Evolutionary conservation across 192 early-diverging fungal genomes (phyloP), one percentile per base, ranked within the genome.

Genomic region (Rhizophlyctis rosea): DNA sequence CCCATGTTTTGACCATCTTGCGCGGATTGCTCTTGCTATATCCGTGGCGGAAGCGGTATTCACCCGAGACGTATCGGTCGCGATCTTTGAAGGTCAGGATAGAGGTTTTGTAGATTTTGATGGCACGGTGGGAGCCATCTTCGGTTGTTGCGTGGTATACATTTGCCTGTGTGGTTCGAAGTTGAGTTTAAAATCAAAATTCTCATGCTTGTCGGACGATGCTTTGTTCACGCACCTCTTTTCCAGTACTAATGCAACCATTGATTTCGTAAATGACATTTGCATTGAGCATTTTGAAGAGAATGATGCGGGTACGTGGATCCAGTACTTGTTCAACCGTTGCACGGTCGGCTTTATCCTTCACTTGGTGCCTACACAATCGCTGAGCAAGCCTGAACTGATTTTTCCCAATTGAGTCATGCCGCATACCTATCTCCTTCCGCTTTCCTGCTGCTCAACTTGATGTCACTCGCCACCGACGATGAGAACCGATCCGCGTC

Each of bases 51-150:
- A 97, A 98, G 51, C 96, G 84, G 69, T 87, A 91, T 72, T 98
- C 96, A 61, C 95, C 96, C 0, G 89, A 82, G 30, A 98, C 94
- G 68, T 98, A 98, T 18, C 94, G 86, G 78, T 98, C 95, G 62
- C 96, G 89, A 66, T 98, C 96, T 78, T 97, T 97, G 76, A 98
- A 98, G 0, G 87, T 84, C 62, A 98, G 77, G 58, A 98, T 96
- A n/a, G 93, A 95, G 25, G 96, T 97, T 67, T 98, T 98, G 80
- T 98, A 98, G 32, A 98, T 88, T 66, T 98, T 97, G 67, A 98
- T 92, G 5, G 96, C 94, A 3, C 88, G 77, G 66, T 96, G 93
- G 44, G 81, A 74, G 28, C 88, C 90, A 13, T 77, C 65, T 49
- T 91, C 91, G 9, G 93, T 96, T 16, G 83, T 76, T 4, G 96